Conservation (phyloP, 2,329 filamentous ascomycete species). For the Calonectria naviculata region DNA sequence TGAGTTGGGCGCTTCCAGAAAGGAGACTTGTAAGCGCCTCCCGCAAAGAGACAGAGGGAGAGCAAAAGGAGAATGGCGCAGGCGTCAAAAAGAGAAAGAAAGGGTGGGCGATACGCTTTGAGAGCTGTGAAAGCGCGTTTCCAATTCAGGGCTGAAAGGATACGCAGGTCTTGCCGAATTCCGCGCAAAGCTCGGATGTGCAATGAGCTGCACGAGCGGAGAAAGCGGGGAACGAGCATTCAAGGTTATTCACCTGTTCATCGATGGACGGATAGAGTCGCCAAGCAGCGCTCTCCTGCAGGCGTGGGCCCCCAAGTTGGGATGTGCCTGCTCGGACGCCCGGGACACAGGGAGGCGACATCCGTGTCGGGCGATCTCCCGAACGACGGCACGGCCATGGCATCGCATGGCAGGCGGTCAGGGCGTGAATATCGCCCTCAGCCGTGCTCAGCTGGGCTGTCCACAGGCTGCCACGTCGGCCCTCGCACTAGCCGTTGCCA, state of each 20-base stretch:
- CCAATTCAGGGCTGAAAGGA: background rate
- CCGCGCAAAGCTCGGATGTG: background rate
- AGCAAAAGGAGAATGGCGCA: background rate
- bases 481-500: background rate
- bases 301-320: background rate
- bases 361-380: conserved; percentile 1
- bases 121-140: background rate
- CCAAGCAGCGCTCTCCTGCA: background rate
- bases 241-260: background rate
- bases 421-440: background rate
- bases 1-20: background rate
- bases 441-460: background rate
- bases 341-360: background rate
- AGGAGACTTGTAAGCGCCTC: background rate
- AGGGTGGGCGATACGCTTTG: background rate
- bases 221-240: background rate
- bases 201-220: background rate
- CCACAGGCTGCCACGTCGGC: background rate
- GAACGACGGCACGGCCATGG: background rate
- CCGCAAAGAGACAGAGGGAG: background rate
- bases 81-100: background rate
- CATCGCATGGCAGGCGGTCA: background rate
- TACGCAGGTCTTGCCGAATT: background rate
- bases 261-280: background rate
- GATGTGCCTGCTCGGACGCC: background rate